phyloP scores from a whole-genome alignment of 208 protist species.

The Leishmania guyanensis region DNA sequence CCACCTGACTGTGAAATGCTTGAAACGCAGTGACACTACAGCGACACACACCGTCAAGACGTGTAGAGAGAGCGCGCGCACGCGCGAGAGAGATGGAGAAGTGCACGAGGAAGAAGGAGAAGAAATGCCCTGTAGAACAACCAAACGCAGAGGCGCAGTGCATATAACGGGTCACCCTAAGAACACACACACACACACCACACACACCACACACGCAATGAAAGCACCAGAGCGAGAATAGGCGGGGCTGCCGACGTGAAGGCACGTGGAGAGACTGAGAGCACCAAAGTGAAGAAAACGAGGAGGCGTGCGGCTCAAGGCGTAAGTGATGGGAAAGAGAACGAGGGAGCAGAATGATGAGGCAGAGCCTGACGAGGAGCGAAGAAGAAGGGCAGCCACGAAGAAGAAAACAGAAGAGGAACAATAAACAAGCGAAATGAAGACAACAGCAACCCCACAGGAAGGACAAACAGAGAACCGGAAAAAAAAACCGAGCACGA shows the following conservation, averaged over 20 bases:
- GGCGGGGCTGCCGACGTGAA: too few species aligned
- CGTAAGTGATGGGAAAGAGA: not conserved
- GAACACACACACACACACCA: too few species aligned
- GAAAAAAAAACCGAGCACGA: not conserved
- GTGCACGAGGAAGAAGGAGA: not conserved
- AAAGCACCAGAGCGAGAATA: too few species aligned
- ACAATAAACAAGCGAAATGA: not conserved
- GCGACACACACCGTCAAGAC: not conserved
- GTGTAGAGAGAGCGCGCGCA: not conserved
- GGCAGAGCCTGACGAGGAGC: not conserved
- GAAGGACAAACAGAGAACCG: not conserved
- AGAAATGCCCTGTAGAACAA: too few species aligned
- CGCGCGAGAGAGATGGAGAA: not conserved
- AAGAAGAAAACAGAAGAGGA: not conserved
- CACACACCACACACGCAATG: too few species aligned
- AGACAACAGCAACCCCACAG: not conserved
- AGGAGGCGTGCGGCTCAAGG: too few species aligned
- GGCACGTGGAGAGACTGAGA: too few species aligned
- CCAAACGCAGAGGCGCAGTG: too few species aligned
- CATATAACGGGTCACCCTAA: too few species aligned
- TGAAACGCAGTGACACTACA: too few species aligned
- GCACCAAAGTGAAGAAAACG: too few species aligned
- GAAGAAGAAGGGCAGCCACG: not conserved
- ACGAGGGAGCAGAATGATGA: not conserved
- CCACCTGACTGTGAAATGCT: too few species aligned